A percentile compares a stretch with the other conserved stretches of the same genome.
These are phyloP conservation scores for Pyronema omphalodes DNA, from an alignment of 495 filamentous ascomycete species.

Conservation along the genomic window DNA sequence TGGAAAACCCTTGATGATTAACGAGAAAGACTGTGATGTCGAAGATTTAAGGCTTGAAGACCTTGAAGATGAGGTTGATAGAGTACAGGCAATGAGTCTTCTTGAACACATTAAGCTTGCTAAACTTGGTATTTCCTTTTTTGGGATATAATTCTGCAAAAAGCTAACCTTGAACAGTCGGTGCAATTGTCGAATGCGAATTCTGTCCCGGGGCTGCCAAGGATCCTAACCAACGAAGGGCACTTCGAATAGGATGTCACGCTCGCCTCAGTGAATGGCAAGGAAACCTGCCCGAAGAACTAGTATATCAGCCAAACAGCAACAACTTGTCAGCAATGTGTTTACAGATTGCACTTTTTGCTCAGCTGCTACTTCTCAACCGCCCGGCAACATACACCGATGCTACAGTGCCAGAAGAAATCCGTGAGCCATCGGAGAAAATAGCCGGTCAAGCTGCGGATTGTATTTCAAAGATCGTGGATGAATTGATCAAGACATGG, in stretches of 20 bases:
- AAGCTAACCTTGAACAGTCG: constrained; percentile 4
- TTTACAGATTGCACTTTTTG: constrained; percentile 2
- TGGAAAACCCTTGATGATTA: constrained; percentile 12
- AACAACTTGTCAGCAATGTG: constrained; percentile 2
- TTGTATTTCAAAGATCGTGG: neutral
- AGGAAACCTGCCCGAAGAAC: neutral
- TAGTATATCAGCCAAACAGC: neutral
- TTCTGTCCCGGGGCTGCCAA: constrained; percentile 4
- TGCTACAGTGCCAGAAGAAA: neutral
- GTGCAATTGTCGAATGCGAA: constrained; percentile 1
- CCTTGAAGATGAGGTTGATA: constrained; percentile 7
- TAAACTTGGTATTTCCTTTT: constrained; percentile 4
- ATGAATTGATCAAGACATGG: constrained; percentile 3
- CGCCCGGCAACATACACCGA: constrained; percentile 2
- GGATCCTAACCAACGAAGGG: neutral
- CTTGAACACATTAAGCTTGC: constrained; percentile 5
- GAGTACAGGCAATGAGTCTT: constrained; percentile 3
- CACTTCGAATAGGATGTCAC: neutral
- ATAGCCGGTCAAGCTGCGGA: constrained; percentile 4
- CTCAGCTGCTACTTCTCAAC: constrained; percentile 5
- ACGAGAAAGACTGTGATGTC: constrained; percentile 12
- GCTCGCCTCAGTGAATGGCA: constrained; percentile 1
- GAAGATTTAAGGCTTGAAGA: constrained; percentile 8
- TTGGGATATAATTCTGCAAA: neutral
- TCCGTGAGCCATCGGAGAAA: constrained; percentile 1